These are phyloP conservation scores for Thecaphora thlaspeos DNA, from an alignment of 1,284 basidiomycete species.

Conservation along the genomic window DNA sequence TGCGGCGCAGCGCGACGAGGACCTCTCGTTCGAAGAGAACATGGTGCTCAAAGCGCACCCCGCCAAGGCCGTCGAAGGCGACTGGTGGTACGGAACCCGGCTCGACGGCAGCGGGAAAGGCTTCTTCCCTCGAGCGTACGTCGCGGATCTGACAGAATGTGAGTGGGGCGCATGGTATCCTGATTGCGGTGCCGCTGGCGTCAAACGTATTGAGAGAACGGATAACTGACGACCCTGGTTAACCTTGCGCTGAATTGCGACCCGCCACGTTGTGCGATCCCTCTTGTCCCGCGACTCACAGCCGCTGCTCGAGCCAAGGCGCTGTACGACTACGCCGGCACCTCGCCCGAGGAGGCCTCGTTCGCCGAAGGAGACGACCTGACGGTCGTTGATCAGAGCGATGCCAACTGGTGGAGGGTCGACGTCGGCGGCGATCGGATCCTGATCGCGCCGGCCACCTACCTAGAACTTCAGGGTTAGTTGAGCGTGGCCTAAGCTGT, in stretches of 20 bases:
- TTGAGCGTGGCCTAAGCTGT: slow-evolving; percentile 48
- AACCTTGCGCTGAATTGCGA: not conserved
- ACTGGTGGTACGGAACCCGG: slow-evolving; percentile 89
- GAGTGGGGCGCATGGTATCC: slow-evolving; percentile 10
- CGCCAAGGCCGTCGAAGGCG: slow-evolving; percentile 29
- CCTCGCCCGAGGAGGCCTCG: slow-evolving; percentile 49
- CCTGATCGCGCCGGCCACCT: slow-evolving; percentile 52
- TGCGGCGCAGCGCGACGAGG: slow-evolving; percentile 78
- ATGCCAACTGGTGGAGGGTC: slow-evolving; percentile 55
- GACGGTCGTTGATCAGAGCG: slow-evolving; percentile 49
- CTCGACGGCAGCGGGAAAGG: slow-evolving; percentile 71
- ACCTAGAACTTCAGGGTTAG: slow-evolving; percentile 50
- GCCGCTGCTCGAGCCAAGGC: slow-evolving; percentile 46
- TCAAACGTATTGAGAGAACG: not conserved
- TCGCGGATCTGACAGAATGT: slow-evolving; percentile 37
- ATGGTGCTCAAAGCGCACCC: slow-evolving; percentile 64
- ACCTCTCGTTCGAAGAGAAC: slow-evolving; percentile 82
- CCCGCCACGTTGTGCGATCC: slow-evolving; percentile 2
- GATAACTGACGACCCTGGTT: not conserved
- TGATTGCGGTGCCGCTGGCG: not conserved
- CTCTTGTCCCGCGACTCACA: slow-evolving; percentile 1
- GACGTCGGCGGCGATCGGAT: slow-evolving; percentile 41
- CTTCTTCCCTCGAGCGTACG: slow-evolving; percentile 85
- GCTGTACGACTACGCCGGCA: slow-evolving; percentile 51
- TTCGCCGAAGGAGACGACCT: slow-evolving; percentile 48